Evolutionary conservation across 2,329 filamentous ascomycete species (phyloP).

Genomic region (Stachybotrys echinatus): DNA sequence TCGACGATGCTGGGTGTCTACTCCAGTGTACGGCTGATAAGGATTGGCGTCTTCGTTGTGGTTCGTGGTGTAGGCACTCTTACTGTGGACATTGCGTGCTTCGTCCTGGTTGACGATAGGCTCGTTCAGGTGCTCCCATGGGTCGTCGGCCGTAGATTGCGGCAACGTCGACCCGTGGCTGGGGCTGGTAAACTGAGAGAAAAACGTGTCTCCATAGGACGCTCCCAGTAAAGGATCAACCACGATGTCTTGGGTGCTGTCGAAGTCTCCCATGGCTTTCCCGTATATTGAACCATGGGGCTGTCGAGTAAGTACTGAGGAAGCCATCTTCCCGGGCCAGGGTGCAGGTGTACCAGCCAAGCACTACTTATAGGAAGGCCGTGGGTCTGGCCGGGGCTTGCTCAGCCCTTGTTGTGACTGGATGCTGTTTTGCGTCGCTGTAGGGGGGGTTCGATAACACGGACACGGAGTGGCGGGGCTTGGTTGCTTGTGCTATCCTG

Average conservation of each 20-base stretch:
- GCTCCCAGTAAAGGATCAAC: neutral
- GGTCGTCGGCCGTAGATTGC: neutral
- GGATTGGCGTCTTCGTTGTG: too few species aligned
- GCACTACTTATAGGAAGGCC: too few species aligned
- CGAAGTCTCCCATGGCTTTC: neutral
- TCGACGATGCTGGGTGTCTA: too few species aligned
- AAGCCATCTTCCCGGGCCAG: neutral
- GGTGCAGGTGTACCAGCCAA: too few species aligned
- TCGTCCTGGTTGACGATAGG: neutral
- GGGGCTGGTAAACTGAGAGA: neutral
- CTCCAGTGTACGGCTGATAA: too few species aligned
- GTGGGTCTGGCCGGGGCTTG: too few species aligned
- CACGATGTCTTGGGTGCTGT: conserved; percentile 1
- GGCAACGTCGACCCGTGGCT: neutral
- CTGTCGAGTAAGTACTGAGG: neutral
- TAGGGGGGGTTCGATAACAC: too few species aligned
- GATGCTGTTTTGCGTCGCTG: too few species aligned
- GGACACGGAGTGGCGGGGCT: too few species aligned
- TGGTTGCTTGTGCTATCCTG: too few species aligned
- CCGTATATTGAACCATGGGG: neutral
- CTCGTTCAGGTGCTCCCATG: neutral
- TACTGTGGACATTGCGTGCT: neutral
- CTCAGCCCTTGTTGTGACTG: too few species aligned
- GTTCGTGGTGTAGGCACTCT: too few species aligned
- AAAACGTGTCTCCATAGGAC: neutral